Evolutionary conservation across 208 protist genomes (phyloP).

Genomic region (Trypanosoma rangeli): DNA sequence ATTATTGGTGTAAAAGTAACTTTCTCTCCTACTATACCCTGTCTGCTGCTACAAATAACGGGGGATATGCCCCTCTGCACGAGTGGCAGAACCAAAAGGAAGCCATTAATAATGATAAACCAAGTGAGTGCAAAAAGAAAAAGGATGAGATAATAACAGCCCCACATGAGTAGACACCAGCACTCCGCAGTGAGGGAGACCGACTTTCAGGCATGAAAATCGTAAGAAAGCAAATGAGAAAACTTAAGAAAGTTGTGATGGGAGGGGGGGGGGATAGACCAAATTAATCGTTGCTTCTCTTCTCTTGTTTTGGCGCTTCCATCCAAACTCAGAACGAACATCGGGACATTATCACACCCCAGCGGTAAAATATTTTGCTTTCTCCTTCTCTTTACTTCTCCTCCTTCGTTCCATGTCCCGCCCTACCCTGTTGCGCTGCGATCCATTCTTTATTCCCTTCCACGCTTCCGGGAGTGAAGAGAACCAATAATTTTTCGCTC

Average conservation of each 20-base stretch:
- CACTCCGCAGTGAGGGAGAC: background rate
- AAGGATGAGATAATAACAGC: background rate
- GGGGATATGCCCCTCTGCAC: background rate
- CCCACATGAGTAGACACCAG: background rate
- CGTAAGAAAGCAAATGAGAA: background rate
- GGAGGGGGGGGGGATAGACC: background rate
- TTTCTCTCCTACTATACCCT: background rate
- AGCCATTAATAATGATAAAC: background rate
- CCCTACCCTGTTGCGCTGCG: background rate
- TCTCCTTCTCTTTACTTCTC: background rate
- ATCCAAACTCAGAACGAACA: background rate
- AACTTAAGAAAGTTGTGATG: background rate
- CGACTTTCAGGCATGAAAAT: background rate
- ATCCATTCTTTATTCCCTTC: conserved; percentile 15
- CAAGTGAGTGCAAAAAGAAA: background rate
- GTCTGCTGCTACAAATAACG: background rate
- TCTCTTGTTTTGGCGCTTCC: background rate
- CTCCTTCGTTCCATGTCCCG: background rate
- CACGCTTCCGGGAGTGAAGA: conserved; percentile 11
- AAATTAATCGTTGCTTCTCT: background rate
- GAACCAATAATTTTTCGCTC: conserved; percentile 59
- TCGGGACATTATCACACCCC: too few species aligned
- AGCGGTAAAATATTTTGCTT: too few species aligned
- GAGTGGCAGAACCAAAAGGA: too few species aligned
- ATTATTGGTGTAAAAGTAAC: background rate